Base-by-base conservation (phyloP, 2,329 filamentous ascomycete species). In the Pseudogymnoascus sp. region DNA sequence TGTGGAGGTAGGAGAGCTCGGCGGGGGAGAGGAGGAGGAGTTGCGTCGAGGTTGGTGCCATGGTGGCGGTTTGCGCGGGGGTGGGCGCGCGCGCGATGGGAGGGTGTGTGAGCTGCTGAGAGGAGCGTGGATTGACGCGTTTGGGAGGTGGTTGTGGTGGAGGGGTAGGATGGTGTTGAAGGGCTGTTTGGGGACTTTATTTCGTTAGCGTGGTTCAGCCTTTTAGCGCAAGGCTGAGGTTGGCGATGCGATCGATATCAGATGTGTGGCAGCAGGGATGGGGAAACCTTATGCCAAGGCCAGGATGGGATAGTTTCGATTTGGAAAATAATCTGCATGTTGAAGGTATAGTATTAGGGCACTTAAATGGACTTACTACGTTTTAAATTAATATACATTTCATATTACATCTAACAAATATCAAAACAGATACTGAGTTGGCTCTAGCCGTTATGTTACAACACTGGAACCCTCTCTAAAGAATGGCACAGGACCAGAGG, bases 1-100 rank as follows among this genome's bases (percentile, higher is more conserved):
- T 86, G 81, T 96, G 91, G 61, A 97, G 86, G 79, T 97, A 99
- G 70, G 93, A 92, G 72, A 99, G 90, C 79, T 99, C 95, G 72
- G 95, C 92, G 59, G 95, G 93, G 62, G 93, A 97, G 76, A 97
- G 88, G 70, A 91, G 87, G 72, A 86, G 84, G 77, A 86, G 84
- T 71, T 86, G 85, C 71, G 77, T 81, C 69, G 67, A 67, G 44
- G 72, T 66, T 19, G 85, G 83, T 42, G 88, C 81, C 84, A 91
- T 89, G 67, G 67, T 40, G 50, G 50, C 50, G 50, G 23, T 21
- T 59, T 31, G 15, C 26, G 50, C 50, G 26, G 26, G 50, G 26
- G 31, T n/a, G 50, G 31, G 31, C 26, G 26, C 50, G 50, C 50
- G 50, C 26, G 31, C 23, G 15, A 33, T 59, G n/a, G 17, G 26